Evolutionary conservation across 768 basidiomycete species (phyloP), one percentile per base, ranked within the genome.

Genomic region (Antrodiella citrinella): DNA sequence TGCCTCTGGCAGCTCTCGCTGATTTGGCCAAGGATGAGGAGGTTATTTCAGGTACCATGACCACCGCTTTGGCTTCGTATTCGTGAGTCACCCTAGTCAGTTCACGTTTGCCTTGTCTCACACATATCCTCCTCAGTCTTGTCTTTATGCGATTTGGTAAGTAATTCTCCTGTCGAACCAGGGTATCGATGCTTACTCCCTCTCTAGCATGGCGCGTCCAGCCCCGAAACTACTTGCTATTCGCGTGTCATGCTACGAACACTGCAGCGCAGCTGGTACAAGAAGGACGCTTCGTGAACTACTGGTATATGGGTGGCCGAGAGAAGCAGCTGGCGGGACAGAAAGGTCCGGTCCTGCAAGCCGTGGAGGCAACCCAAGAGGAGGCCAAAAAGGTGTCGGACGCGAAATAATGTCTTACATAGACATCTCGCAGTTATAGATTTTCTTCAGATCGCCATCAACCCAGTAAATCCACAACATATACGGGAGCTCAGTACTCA

Each of bases 31-130:
- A 93, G 64, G 92, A 97, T 79, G 92, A 96, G 67, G 91, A 96
- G 59, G 77, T 91, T 64, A 99, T 99, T 58, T 97, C 94, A 45
- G 95, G 94, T 13, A 80, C 92, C 26, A 99, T 99, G 95, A 94
- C 92, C 1, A 81, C 89, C 42, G 89, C 95, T 20, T 77, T 99
- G 39, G 78, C 82, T 7, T 76, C 73, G 51, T 99, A 99, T 69
- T 98, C 95, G 94, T 97, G 63, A 70, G 92, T 84, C 44, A 25
- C 39, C n/a, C 26, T 53, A 26, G 21, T 26, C 35, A n/a, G n/a
- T 41, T 45, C 44, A 43, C 30, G 26, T 44, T 18, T n/a, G n/a
- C 23, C 47, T 26, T 20, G 45, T 39, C 38, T 22, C 41, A 49
- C 12, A 21, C 24, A 51, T 47, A 20, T 19, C 26, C 22, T 18